A percentile compares a stretch with the other conserved stretches of the same genome.
These are phyloP conservation scores for Erodium texanum DNA, from an alignment of 441 rosid species.

Conservation along the genomic window DNA sequence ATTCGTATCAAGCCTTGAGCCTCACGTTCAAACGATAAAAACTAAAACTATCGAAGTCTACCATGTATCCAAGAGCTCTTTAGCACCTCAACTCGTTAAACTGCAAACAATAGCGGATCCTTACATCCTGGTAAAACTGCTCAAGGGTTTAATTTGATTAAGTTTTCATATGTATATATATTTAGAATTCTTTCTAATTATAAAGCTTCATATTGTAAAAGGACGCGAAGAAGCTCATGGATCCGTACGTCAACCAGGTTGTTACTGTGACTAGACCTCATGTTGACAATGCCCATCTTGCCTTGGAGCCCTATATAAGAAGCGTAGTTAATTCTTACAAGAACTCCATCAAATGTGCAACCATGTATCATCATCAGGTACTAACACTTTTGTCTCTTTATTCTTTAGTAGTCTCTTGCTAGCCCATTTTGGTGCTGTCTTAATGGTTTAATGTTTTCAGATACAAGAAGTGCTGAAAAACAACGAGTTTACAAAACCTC, in stretches of 20 bases:
- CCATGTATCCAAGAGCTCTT: conserved; percentile 22
- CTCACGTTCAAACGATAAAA: conserved; percentile 24
- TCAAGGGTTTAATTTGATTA: background rate
- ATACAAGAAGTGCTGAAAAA: conserved; percentile 36
- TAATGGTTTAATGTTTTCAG: conserved; percentile 15
- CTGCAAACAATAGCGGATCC: conserved; percentile 16
- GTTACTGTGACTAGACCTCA: conserved; percentile 28
- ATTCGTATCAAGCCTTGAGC: conserved; percentile 23
- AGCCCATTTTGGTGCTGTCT: background rate
- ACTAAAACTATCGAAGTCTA: conserved; percentile 27
- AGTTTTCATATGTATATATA: background rate
- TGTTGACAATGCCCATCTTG: conserved; percentile 19
- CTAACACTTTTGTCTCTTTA: background rate
- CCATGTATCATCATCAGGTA: conserved; percentile 33
- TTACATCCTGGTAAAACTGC: conserved; percentile 27
- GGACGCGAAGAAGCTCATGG: conserved; percentile 23
- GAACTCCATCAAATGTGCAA: conserved; percentile 22
- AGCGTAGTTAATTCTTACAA: conserved; percentile 17
- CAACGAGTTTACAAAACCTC: conserved; percentile 30
- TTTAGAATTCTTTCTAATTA: background rate
- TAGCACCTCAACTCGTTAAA: conserved; percentile 27
- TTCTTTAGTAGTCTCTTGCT: background rate
- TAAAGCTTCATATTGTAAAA: conserved; percentile 9
- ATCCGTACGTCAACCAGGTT: conserved; percentile 24
- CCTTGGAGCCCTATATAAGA: conserved; percentile 29